Evolutionary conservation across 176 grass and related monocot genomes (phyloP).

Genomic region (Areca catechu): DNA sequence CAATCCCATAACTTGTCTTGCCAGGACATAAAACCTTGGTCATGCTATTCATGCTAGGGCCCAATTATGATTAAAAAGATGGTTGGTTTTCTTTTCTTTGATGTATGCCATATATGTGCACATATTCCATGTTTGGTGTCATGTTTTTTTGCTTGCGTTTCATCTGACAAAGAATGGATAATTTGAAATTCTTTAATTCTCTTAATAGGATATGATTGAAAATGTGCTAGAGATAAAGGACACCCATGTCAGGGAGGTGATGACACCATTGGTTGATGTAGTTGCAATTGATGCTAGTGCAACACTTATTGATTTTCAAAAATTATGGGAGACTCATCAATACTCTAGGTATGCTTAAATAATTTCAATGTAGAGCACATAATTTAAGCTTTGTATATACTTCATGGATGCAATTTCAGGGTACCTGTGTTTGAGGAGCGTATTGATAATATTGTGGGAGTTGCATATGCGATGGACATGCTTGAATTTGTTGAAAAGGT

Average conservation of each 20-base stretch:
- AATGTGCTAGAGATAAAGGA: conserved; percentile 99
- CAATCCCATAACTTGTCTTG: too few relatives aligned
- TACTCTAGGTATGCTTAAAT: conserved; percentile 68
- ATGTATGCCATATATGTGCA: neutral
- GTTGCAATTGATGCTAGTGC: conserved; percentile 71
- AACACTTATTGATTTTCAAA: conserved; percentile 85
- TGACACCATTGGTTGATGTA: conserved; percentile 94
- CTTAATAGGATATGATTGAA: conserved; percentile 94
- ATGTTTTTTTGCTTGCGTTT: neutral
- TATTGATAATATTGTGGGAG: conserved; percentile 97
- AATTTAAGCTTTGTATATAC: neutral
- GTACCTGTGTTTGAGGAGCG: conserved; percentile 98
- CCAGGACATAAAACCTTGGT: too few relatives aligned
- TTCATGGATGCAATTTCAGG: conserved; percentile 43
- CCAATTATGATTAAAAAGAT: too few relatives aligned
- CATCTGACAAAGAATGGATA: neutral
- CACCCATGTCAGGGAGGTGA: conserved; percentile 91
- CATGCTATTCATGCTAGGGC: too few relatives aligned
- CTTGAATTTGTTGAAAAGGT: conserved; percentile 91
- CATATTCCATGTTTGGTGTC: conserved; percentile 1
- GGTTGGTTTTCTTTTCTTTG: neutral
- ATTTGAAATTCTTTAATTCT: conserved; percentile 11
- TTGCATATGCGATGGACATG: conserved; percentile 99
- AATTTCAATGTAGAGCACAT: conserved; percentile 2
- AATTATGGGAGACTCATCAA: conserved; percentile 88